Base-by-base conservation (phyloP, 768 basidiomycete genomes). In the Baorangia bicolor region DNA sequence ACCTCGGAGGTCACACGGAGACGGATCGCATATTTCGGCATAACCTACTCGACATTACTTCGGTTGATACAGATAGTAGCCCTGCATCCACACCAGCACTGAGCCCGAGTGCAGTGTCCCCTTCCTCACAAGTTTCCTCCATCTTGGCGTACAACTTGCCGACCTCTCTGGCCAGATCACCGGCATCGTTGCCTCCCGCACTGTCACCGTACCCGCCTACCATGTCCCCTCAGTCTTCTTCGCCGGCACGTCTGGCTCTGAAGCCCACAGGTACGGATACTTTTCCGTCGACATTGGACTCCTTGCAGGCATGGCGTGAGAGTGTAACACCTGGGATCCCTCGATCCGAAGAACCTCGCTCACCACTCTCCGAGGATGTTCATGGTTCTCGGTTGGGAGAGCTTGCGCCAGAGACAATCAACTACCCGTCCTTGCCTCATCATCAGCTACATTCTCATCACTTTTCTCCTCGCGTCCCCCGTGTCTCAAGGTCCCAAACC, bases 1-100 rank as follows among this genome's bases (percentile, higher is more conserved):
- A 70, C 50, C 68, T 70, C 49, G 71, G 69, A 27, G 67, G 67
- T 49, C 49, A 67, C 47, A 69, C 63, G 21, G 69, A 71, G 42
- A 70, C 67, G 7, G 70, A 73, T 51, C 66, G 62, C 48, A 59
- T 71, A 46, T 73, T 71, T 54, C 67, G 62, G 31, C 51, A 57
- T 5, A 66, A 65, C 55, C 52, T 63, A 6, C 61, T 56, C 30
- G 62, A 53, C 16, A 53, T 59, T 16, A 37, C 45, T 41, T 61
- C 28, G 34, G 18, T 38, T 8, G 61, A 60, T 49, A 56, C 64
- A 25, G 60, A 60, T 11, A 64, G 54, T 42, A 64, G 64, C 43
- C 62, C 64, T 12, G 54, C 56, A 31, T 70, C 68, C 39, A 66
- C 68, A 8, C 65, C 60, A 25, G 63, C 59, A 20, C 49, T 68